Evolutionary conservation across 306 rosid genomes (phyloP), one percentile per base, ranked within the genome.

Genomic region (Prunus padus): DNA sequence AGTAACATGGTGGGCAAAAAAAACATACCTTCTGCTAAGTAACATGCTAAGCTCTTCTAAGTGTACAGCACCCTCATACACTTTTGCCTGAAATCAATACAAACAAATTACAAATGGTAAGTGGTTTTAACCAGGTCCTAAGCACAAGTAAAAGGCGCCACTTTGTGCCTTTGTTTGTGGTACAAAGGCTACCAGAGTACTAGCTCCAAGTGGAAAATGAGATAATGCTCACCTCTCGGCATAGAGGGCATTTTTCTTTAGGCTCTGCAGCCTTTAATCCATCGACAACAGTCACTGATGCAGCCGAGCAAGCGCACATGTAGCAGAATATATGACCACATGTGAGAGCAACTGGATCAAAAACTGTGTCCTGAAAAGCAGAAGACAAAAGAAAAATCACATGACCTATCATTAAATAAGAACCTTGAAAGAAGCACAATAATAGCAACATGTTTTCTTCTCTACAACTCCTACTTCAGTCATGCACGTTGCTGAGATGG

Each of bases 301-400:
- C 96, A 72, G 99, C 97, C 0, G 96, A 92, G 87, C 97, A 90
- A 69, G 96, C 92, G 72, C 99, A 95, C 76, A 89, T 80, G 78
- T 84, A 88, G 86, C 99, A 95, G 90, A 86, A 92, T 80, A 95
- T 91, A 77, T 95, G 99, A 64, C 99, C 97, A 42, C 99, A 95
- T 20, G 86, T 80, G 74, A 95, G 91, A 79, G 97, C 88, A 81
- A 90, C 96, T 2, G 99, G 93, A 87, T 95, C 99, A 81, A 95
- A 95, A 77, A 95, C 96, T 3, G 93, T 90, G 11, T 95, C 99
- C 99, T 95, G 86, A 69, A 68, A 68, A 40, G 11, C 28, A 5
- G 25, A 65, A 40, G 40, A 20, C 16, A 26, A 46, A 28, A 67
- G 49, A 31, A 26, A 25, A 30, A 67, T 26, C 59, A 25, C 37